Base-by-base conservation (phyloP, 108 stramenopile species). In the Cyclotella sp. region DNA sequence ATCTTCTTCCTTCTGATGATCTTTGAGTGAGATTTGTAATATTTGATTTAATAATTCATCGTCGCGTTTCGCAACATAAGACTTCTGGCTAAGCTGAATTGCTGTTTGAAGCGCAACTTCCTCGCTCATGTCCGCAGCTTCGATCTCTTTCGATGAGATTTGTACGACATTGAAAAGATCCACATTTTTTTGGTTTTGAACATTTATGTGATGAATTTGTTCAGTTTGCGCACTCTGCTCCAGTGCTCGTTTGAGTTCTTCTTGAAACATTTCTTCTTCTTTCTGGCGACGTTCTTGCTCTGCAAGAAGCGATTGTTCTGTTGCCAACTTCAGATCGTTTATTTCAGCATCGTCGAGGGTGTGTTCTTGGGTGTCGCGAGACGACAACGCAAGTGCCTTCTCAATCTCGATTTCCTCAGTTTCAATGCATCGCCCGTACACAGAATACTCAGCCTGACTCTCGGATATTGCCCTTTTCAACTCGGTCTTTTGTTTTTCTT, bases 241-340 rank as follows among this genome's bases (percentile, higher is more conserved):
- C 28, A 81, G 44, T 16, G 61, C 79, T 45, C 28, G 28, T 19
- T 59, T 62, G 11, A 81, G 58, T 28, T 68, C 67, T 1, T 69
- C 52, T 51, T 81, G 72, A 58, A 53, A 81, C 47, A 69, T 47
- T 62, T 69, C 62, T 41, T 71, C 45, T 18, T 27, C 26, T 24
- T 30, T 40, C 41, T 64, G 13, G 12, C 27, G 41, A 28, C 63
- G 77, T 21, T 57, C 26, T 59, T 71, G 64, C 63, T 78, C 77
- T 22, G 71, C 77, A 19, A 72, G 19, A 51, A 78, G 63, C 12
- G 74, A 74, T 63, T 81, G 69, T 65, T 75, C 72, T 14, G 10
- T 61, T 30, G 68, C 69, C 9, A 63, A 45, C 62, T 78, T 57
- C n/a, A 71, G 49, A n/a, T 22, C 54, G 18, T 57, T 60, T 21